A percentile compares a stretch with the other conserved stretches of the same genome.
Conservation (phyloP, 306 rosid genomes). For the Vigna hirtella region DNA sequence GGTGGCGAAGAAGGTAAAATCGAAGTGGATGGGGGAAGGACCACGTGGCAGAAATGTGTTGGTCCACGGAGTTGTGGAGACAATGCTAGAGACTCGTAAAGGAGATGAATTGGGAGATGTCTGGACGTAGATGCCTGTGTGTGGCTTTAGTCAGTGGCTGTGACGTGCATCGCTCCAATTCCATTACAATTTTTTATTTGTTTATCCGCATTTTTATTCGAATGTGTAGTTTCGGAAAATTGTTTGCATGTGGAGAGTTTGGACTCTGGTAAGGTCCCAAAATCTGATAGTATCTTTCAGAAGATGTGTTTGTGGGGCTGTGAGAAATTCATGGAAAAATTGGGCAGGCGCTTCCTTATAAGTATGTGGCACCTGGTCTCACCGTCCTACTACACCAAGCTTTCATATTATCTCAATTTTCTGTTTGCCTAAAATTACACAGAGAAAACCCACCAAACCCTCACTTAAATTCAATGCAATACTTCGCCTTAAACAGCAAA, state of each 20-base stretch:
- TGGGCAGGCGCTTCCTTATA: slow-evolving; percentile 44
- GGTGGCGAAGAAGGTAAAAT: slow-evolving; percentile 15
- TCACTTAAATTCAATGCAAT: slow-evolving; percentile 15
- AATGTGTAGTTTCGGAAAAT: background rate
- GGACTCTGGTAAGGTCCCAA: slow-evolving; percentile 38
- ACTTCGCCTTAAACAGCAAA: slow-evolving; percentile 33
- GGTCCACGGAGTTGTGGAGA: slow-evolving; percentile 55
- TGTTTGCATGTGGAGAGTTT: slow-evolving; percentile 33
- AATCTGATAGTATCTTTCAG: slow-evolving; percentile 39
- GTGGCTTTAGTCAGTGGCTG: slow-evolving; percentile 45
- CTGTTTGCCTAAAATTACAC: slow-evolving; percentile 30
- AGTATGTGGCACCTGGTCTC: slow-evolving; percentile 39
- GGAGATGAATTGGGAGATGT: slow-evolving; percentile 3
- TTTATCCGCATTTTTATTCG: too few relatives aligned
- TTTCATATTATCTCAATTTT: slow-evolving; percentile 28
- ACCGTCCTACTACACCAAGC: background rate
- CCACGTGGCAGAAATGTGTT: slow-evolving; percentile 39
- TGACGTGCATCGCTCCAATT: slow-evolving; percentile 50
- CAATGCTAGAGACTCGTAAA: slow-evolving; percentile 26
- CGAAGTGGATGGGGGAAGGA: background rate
- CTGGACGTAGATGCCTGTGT: slow-evolving; percentile 29
- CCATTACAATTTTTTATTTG: slow-evolving; percentile 27
- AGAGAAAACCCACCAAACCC: background rate
- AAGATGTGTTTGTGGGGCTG: slow-evolving; percentile 40
- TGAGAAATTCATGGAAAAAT: slow-evolving; percentile 26